Conservation (phyloP, 2,329 filamentous ascomycete species). For the Nigrograna mackinnonii region DNA sequence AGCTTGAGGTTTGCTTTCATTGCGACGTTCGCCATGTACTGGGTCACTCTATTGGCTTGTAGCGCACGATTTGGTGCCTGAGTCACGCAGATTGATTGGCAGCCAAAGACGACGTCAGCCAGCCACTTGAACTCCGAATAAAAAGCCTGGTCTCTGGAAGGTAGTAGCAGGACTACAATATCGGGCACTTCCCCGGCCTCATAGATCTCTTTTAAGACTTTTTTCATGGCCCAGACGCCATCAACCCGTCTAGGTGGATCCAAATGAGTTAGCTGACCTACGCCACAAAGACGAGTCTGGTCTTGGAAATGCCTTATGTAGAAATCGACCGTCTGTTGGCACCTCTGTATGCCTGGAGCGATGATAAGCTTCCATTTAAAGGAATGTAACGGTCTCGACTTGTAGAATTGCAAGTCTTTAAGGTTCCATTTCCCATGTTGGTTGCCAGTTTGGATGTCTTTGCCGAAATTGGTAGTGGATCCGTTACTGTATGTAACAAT, state of each 20-base stretch:
- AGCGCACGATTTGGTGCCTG: not conserved
- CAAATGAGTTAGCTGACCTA: not conserved
- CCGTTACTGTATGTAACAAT: not conserved
- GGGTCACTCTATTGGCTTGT: not conserved
- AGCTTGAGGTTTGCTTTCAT: conserved; percentile 35
- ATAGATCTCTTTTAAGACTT: not conserved
- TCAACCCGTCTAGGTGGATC: not conserved
- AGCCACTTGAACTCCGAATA: conserved; percentile 17
- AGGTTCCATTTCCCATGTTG: conserved; percentile 5
- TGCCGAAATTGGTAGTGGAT: too few relatives aligned
- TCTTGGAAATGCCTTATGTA: not conserved
- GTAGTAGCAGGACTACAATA: conserved; percentile 6
- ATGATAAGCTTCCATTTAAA: conserved; percentile 1
- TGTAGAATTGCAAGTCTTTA: not conserved
- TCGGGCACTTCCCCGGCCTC: not conserved
- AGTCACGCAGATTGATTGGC: conserved; percentile 18
- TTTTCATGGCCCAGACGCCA: too few relatives aligned
- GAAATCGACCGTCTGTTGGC: conserved; percentile 1
- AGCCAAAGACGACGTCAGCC: conserved; percentile 13
- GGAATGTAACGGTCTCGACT: not conserved
- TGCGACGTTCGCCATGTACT: conserved; percentile 33
- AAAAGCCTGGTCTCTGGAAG: not conserved
- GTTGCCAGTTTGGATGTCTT: not conserved
- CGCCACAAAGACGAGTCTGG: not conserved
- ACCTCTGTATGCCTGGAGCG: not conserved